Evolutionary conservation across 163 green algal genomes (phyloP), one percentile per base, ranked within the genome.

Genomic region (Prototheca cutis): DNA sequence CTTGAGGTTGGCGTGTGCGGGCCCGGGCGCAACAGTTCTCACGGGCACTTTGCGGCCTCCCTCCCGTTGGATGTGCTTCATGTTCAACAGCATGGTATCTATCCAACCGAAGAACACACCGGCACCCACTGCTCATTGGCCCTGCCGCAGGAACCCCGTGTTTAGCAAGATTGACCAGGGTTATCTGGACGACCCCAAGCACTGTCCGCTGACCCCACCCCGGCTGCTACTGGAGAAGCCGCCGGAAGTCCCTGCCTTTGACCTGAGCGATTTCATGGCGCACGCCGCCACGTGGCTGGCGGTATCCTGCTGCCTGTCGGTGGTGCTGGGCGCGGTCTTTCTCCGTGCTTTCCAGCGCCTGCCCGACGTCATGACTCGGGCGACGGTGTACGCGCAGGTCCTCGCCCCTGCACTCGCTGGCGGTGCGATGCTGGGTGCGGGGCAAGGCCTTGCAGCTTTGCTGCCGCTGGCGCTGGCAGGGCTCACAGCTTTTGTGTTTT

Each of bases 291-390:
- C 42, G 4, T 80, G 71, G 73, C 63, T 80, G 56, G 49, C 68
- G 6, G 40, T 71, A 8, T 69, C 58, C 2, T 62, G 52, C 3
- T 42, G 49, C 27, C 25, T 51, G 6, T 68, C 65, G 1, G 52
- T 76, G 21, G 31, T 55, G 1, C 31, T 80, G 59, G 70, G 67
- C 39, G 25, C 68, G 31, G 56, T 60, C n/a, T 80, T 80, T 53
- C 53, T 82, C 30, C 52, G 58, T 21, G 24, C 71, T 19, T 72
- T 81, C 73, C 70, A 74, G 47, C 52, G 68, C 51, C 48, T 60
- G 19, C 36, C 73, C 1, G 28, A 40, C 4, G 25, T 34, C 23
- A 68, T 74, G 63, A 77, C 64, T 17, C 59, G 42, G n/a, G 66
- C 53, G 53, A 83, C 72, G 4, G 61, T 72, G 33, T 52, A 58